Evolutionary conservation across 768 basidiomycete species (phyloP), one percentile per base, ranked within the genome.

Genomic region (Xerocomus potaroensis): DNA sequence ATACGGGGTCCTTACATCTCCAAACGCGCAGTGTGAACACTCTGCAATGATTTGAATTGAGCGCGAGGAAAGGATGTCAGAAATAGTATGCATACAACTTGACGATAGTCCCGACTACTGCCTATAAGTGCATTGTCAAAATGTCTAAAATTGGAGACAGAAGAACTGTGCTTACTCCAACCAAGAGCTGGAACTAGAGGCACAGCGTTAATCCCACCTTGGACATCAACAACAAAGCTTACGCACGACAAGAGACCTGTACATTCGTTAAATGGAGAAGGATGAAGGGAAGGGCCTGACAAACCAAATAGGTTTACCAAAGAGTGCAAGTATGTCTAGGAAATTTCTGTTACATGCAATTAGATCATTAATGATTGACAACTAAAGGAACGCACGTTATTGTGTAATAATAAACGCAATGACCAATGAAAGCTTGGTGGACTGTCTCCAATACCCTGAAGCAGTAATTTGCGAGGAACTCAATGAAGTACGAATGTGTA

Each of bases 21-120:
- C 79, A 83, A 11, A 83, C 80, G 12, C 81, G 76, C 63, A 81
- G 66, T 1, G 77, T 70, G 48, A 81, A 83, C 40, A 72, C 71
- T 31, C 80, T 83, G 41, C 21, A 39, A 22, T 3, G 19, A 27
- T 43, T 8, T 41, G 27, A 29, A 33, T 11, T 18, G 19, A 41
- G 37, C 19, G 24, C 16, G 12, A 7, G 18, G n/a, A 35, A 50
- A 5, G 15, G 19, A 21, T 5, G 4, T 5, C 15, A 36, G 21
- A 36, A 30, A 41, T 11, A 4, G 22, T 27, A 33, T 10, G 66
- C 77, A 38, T 46, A 81, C 80, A 67, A 58, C 66, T 79, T 80
- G 30, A 83, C 81, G n/a, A 79, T 63, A 4, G 69, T 68, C 2
- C 76, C 81, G 19, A 77, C 72, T n/a, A 80, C 39, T 1, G 76